A percentile compares a stretch with the other conserved stretches of the same genome.
Conservation (phyloP, 345 rosid genomes). For the rapeseed (Brassica napus) region DNA sequence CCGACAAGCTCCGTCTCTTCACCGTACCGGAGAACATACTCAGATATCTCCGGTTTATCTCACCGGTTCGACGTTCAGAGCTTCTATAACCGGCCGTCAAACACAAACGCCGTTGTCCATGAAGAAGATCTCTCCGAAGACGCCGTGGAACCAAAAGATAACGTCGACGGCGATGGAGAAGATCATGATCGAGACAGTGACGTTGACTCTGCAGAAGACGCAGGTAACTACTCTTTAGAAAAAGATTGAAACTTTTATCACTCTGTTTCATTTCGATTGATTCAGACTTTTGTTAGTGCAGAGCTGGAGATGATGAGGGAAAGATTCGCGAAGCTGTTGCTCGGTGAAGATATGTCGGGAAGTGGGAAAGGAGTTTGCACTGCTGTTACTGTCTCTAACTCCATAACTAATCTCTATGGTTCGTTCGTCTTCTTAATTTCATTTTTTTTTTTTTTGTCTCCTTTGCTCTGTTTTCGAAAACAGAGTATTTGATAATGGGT, state of each 20-base stretch:
- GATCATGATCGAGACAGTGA: slow-evolving; percentile 27
- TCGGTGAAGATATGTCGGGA: slow-evolving; percentile 97
- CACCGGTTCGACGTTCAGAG: slow-evolving; percentile 40
- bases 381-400: slow-evolving; percentile 82
- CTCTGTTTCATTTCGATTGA: background rate
- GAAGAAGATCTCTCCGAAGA: slow-evolving; percentile 35
- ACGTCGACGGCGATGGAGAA: slow-evolving; percentile 6
- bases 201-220: slow-evolving; percentile 38
- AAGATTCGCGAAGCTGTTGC: slow-evolving; percentile 76
- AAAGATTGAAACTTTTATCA: background rate
- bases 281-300: slow-evolving; percentile 18
- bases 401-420: slow-evolving; percentile 83
- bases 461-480: slow-evolving; percentile 20
- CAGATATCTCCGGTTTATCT: slow-evolving; percentile 59
- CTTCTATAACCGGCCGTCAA: slow-evolving; percentile 35
- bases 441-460: background rate
- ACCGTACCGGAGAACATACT: slow-evolving; percentile 58
- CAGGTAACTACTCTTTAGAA: slow-evolving; percentile 15
- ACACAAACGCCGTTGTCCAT: slow-evolving; percentile 25
- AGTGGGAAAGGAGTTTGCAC: slow-evolving; percentile 89
- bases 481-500: background rate
- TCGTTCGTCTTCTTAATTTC: slow-evolving; percentile 38
- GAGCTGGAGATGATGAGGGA: slow-evolving; percentile 83
- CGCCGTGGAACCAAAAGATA: slow-evolving; percentile 27
- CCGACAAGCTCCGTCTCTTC: slow-evolving; percentile 62